Conservation (phyloP, 345 rosid species). For the Physaria fendleri region DNA sequence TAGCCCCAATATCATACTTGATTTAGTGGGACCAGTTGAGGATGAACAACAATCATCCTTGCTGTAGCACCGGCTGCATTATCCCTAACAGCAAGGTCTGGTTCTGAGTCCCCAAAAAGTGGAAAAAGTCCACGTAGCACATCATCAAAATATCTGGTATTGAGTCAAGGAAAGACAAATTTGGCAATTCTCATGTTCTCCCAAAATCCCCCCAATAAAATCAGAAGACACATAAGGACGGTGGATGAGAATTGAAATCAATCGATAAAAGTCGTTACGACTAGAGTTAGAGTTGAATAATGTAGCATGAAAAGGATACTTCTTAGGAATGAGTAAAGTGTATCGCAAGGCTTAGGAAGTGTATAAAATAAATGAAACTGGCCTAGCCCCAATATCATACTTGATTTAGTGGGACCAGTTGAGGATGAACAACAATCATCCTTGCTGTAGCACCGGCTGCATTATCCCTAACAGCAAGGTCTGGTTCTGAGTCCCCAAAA, state of each 20-base stretch:
- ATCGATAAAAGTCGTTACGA: background rate
- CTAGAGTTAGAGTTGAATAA: too few species aligned
- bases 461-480: conserved; percentile 92
- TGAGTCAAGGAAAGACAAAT: conserved; percentile 41
- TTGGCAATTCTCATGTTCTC: background rate
- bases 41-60: conserved; percentile 92
- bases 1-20: conserved; percentile 46
- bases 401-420: conserved; percentile 83
- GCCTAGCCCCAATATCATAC: conserved; percentile 31
- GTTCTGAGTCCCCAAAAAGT: conserved; percentile 89
- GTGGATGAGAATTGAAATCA: background rate
- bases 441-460: conserved; percentile 99
- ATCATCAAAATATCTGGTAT: conserved; percentile 64
- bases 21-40: conserved; percentile 77
- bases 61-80: conserved; percentile 99
- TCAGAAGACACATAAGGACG: background rate
- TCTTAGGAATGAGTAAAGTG: conserved; percentile 10
- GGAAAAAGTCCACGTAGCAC: conserved; percentile 67
- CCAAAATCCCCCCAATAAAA: background rate
- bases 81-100: conserved; percentile 91
- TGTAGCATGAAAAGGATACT: too few species aligned
- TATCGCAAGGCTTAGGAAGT: background rate
- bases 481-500: conserved; percentile 93
- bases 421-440: conserved; percentile 91
- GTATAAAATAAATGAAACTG: background rate